These are phyloP conservation scores for Pseudopithomyces maydicus DNA, from an alignment of 2,329 filamentous ascomycete species.

Conservation along the genomic window DNA sequence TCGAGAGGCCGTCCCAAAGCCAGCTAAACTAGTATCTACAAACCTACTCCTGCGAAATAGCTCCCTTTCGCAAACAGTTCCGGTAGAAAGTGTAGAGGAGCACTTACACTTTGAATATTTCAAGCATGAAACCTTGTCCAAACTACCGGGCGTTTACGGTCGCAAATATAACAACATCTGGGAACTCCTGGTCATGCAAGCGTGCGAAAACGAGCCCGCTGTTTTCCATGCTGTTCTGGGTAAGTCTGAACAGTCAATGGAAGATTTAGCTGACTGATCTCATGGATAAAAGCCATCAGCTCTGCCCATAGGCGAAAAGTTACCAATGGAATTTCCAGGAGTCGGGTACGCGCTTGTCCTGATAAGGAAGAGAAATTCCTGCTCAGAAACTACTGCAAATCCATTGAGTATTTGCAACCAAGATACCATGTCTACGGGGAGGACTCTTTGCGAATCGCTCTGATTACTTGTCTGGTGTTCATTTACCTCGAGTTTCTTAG, in stretches of 20 bases:
- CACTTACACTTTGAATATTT: constrained; percentile 51
- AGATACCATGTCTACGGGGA: constrained; percentile 20
- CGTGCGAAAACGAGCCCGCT: constrained; percentile 45
- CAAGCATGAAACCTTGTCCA: constrained; percentile 41
- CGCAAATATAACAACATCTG: constrained; percentile 39
- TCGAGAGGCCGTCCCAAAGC: not conserved
- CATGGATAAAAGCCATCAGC: constrained; percentile 39
- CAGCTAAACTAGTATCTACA: not conserved
- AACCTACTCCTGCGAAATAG: not conserved
- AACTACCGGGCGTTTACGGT: constrained; percentile 33
- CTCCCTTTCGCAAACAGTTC: constrained; percentile 4
- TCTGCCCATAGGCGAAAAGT: constrained; percentile 35
- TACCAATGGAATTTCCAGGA: constrained; percentile 5
- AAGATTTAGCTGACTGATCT: not conserved
- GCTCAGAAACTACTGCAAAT: constrained; percentile 48
- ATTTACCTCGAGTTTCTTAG: constrained; percentile 49
- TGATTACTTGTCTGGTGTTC: constrained; percentile 51
- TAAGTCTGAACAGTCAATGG: not conserved
- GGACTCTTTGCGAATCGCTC: constrained; percentile 37
- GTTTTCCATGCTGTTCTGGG: constrained; percentile 49
- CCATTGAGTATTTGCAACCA: constrained; percentile 43
- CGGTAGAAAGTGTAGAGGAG: constrained; percentile 32
- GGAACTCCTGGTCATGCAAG: constrained; percentile 47
- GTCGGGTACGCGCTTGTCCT: constrained; percentile 7
- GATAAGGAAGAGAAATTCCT: constrained; percentile 37